Evolutionary conservation across 2,329 filamentous ascomycete species (phyloP).

Genomic region (Fusarium buxicola): DNA sequence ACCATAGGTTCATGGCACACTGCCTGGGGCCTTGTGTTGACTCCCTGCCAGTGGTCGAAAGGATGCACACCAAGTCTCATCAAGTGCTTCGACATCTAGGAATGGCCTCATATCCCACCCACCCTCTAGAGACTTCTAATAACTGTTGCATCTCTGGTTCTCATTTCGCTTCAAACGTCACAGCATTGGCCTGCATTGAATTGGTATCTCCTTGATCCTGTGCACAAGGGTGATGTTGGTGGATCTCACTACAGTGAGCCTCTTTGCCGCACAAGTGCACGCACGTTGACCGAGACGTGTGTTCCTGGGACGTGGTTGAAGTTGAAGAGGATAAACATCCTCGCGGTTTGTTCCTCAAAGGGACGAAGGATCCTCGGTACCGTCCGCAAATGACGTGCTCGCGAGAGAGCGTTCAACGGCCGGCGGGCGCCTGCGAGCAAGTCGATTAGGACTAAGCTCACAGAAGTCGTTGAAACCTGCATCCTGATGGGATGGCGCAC

Average conservation of each 20-base stretch:
- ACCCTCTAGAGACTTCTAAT: slow-evolving; percentile 7
- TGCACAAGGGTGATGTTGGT: background rate
- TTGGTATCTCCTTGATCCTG: background rate
- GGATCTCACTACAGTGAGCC: slow-evolving; percentile 3
- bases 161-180: background rate
- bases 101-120: slow-evolving; percentile 3
- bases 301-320: background rate
- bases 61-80: slow-evolving; percentile 7
- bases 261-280: background rate
- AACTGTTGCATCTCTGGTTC: background rate
- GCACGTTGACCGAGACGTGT: background rate
- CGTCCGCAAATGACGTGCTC: slow-evolving; percentile 8
- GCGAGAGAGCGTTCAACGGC: slow-evolving; percentile 4
- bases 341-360: background rate
- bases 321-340: slow-evolving; percentile 5
- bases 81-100: slow-evolving; percentile 15
- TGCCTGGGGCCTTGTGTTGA: too few relatives aligned
- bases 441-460: background rate
- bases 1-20: too few relatives aligned
- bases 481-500: slow-evolving; percentile 21
- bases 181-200: background rate
- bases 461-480: slow-evolving; percentile 23
- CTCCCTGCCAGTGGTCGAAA: background rate
- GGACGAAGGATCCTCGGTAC: slow-evolving; percentile 4
- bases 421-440: background rate